Evolutionary conservation across 306 rosid species (phyloP).

Genomic region (Pyrus pyrifolia): DNA sequence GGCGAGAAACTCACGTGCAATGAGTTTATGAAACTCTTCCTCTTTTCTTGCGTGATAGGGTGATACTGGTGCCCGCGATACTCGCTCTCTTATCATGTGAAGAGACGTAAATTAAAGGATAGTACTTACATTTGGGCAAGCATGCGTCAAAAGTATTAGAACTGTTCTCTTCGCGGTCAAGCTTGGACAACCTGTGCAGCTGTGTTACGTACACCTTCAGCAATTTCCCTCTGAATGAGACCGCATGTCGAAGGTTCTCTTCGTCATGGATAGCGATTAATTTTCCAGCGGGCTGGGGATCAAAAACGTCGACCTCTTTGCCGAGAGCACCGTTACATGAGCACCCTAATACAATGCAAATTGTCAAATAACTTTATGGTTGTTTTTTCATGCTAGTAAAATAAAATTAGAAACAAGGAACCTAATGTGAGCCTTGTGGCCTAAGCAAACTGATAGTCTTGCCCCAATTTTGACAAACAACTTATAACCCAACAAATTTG

Average conservation of each 20-base stretch:
- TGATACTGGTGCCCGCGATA: too few relatives aligned
- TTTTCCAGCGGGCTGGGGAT: conserved; percentile 65
- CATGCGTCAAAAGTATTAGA: conserved; percentile 35
- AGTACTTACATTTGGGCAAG: not conserved
- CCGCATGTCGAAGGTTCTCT: conserved; percentile 86
- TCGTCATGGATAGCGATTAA: conserved; percentile 50
- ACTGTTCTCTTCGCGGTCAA: conserved; percentile 55
- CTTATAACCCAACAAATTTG: too few relatives aligned
- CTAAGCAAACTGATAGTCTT: too few relatives aligned
- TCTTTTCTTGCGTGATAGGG: too few relatives aligned
- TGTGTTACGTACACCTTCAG: conserved; percentile 51
- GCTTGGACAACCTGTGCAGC: conserved; percentile 63
- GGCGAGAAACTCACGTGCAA: too few relatives aligned
- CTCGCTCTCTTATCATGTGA: too few relatives aligned
- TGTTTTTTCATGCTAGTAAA: not conserved
- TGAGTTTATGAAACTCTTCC: too few relatives aligned
- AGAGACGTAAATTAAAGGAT: too few relatives aligned
- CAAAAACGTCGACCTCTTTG: conserved; percentile 74
- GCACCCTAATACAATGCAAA: conserved; percentile 39
- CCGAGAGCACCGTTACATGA: conserved; percentile 60
- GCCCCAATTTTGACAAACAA: too few relatives aligned
- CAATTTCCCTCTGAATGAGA: conserved; percentile 63
- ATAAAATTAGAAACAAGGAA: not conserved
- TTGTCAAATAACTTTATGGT: not conserved
- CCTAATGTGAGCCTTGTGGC: not conserved